Evolutionary conservation across 163 green algal genomes (phyloP).

Genomic region (Chloromonas sp.): DNA sequence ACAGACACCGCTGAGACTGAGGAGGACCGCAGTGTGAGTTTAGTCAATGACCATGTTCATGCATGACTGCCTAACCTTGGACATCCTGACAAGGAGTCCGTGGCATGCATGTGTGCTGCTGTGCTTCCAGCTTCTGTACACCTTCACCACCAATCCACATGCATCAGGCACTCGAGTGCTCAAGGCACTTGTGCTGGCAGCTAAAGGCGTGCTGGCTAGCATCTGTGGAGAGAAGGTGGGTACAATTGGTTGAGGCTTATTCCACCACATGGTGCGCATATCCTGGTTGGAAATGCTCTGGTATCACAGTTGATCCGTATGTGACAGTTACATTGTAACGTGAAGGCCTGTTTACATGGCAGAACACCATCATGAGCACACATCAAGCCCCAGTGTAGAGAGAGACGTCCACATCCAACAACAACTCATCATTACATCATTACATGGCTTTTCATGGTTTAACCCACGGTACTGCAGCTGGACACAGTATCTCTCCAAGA

Average conservation of each 20-base stretch:
- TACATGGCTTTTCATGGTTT: too few relatives aligned
- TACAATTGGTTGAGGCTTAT: too few relatives aligned
- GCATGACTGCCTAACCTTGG: neutral
- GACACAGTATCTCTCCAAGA: too few relatives aligned
- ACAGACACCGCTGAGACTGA: neutral
- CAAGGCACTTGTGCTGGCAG: slow-evolving; percentile 17
- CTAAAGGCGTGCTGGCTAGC: slow-evolving; percentile 20
- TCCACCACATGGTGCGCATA: too few relatives aligned
- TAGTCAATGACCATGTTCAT: neutral
- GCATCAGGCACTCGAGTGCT: neutral
- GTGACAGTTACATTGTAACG: too few relatives aligned
- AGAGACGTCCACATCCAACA: too few relatives aligned
- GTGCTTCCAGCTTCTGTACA: neutral
- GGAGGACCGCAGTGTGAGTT: neutral
- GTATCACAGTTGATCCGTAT: too few relatives aligned
- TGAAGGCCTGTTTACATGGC: neutral
- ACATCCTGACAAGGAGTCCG: neutral
- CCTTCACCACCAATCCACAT: neutral
- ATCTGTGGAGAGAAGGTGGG: slow-evolving; percentile 25
- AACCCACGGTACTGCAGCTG: too few relatives aligned
- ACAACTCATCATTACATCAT: too few relatives aligned
- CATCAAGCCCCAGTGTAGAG: too few relatives aligned
- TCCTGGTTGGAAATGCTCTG: too few relatives aligned
- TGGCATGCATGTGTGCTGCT: neutral
- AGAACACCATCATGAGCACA: neutral